Evolutionary conservation across 2,329 filamentous ascomycete genomes (phyloP).

Genomic region (Monilinia laxa): DNA sequence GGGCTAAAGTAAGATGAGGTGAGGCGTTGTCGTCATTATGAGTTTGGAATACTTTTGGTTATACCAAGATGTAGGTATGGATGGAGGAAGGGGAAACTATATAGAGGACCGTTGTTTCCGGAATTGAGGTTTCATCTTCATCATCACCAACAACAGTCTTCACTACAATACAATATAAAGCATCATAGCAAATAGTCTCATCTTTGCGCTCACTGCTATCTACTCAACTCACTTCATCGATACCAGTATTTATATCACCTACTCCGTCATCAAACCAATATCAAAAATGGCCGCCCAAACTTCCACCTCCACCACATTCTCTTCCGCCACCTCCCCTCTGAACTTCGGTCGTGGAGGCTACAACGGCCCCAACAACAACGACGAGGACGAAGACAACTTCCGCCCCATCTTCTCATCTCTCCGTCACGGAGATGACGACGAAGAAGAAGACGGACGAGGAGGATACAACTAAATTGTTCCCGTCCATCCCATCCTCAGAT

Average conservation of each 20-base stretch:
- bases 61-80: background rate
- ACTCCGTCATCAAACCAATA: conserved; percentile 15
- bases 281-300: conserved; percentile 32
- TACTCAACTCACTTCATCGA: background rate
- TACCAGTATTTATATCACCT: background rate
- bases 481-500: background rate
- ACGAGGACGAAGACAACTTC: conserved; percentile 26
- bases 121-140: conserved; percentile 1
- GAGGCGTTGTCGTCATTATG: conserved; percentile 23
- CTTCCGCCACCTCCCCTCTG: conserved; percentile 22
- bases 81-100: background rate
- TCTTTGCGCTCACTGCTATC: background rate
- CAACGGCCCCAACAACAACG: conserved; percentile 28
- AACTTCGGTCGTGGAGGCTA: conserved; percentile 36
- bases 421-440: conserved; percentile 36
- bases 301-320: conserved; percentile 9
- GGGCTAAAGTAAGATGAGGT: conserved; percentile 21
- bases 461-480: conserved; percentile 35
- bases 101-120: conserved; percentile 17
- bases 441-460: conserved; percentile 39
- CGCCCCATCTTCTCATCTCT: conserved; percentile 9
- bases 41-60: background rate
- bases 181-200: background rate
- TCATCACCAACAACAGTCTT: conserved; percentile 5
- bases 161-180: conserved; percentile 1